Conservation (phyloP, 2,329 filamentous ascomycete species). For the Alternaria angustiovoidea region DNA sequence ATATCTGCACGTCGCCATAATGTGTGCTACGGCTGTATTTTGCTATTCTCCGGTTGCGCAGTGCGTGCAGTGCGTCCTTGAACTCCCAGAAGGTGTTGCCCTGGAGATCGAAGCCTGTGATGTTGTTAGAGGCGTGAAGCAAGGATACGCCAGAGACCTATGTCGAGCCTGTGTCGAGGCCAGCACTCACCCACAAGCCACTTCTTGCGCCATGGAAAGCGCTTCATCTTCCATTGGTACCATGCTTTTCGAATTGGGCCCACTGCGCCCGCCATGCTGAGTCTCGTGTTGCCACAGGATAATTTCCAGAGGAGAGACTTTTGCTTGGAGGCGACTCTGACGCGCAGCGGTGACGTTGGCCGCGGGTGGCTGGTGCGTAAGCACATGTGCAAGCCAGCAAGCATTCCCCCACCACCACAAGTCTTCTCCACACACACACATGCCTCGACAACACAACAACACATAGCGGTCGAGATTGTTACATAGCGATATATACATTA, state of each 20-base stretch:
- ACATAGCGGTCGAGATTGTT: neutral
- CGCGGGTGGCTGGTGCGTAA: slow-evolving; percentile 34
- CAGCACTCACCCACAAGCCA: slow-evolving; percentile 63
- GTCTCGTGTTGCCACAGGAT: slow-evolving; percentile 14
- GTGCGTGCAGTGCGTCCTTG: slow-evolving; percentile 63
- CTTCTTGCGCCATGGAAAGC: slow-evolving; percentile 68
- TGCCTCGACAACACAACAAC: slow-evolving; percentile 3
- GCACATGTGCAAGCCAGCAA: slow-evolving; percentile 22
- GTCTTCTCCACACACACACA: slow-evolving; percentile 7
- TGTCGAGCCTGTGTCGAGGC: slow-evolving; percentile 2
- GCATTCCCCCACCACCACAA: slow-evolving; percentile 22
- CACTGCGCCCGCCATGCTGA: slow-evolving; percentile 49
- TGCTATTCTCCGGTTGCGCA: slow-evolving; percentile 66
- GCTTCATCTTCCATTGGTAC: slow-evolving; percentile 69
- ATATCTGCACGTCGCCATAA: slow-evolving; percentile 67
- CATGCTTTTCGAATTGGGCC: slow-evolving; percentile 58
- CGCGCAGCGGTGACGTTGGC: slow-evolving; percentile 39
- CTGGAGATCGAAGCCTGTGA: slow-evolving; percentile 65
- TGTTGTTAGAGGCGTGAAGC: slow-evolving; percentile 15
- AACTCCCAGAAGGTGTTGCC: slow-evolving; percentile 75
- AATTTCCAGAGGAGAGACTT: slow-evolving; percentile 5
- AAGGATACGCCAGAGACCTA: slow-evolving; percentile 9
- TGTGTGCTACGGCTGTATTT: slow-evolving; percentile 62
- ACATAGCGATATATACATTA: slow-evolving; percentile 2
- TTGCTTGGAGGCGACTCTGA: slow-evolving; percentile 14